Evolutionary conservation across 352 stramenopile species (phyloP).

Genomic region (Pythium dissimile): DNA sequence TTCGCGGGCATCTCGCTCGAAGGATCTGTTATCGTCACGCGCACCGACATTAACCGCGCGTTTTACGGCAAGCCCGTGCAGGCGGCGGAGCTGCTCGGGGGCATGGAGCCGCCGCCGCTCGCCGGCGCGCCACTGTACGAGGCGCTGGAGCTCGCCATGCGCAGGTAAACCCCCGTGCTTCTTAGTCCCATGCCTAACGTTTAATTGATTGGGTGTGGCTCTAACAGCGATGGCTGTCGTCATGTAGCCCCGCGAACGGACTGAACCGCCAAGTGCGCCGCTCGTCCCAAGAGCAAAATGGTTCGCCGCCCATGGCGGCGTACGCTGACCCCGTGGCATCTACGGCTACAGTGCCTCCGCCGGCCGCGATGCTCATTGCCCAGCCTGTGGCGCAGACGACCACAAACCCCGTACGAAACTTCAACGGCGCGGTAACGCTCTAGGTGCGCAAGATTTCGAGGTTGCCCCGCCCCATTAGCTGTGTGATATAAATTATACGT

Average conservation of each 20-base stretch:
- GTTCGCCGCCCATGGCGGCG: neutral
- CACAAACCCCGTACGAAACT: neutral
- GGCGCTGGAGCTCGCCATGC: constrained; percentile 59
- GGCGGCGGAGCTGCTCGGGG: constrained; percentile 68
- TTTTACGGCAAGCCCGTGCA: constrained; percentile 89
- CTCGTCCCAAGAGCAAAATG: neutral
- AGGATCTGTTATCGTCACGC: constrained; percentile 86
- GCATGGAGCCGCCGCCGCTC: constrained; percentile 72
- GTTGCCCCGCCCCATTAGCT: neutral
- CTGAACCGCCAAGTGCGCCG: constrained; percentile 39
- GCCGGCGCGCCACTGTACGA: constrained; percentile 85
- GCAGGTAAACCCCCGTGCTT: constrained; percentile 42
- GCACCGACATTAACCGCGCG: constrained; percentile 86
- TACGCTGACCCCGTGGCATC: constrained; percentile 5
- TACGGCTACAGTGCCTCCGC: neutral
- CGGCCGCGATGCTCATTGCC: neutral
- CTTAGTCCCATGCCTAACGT: neutral
- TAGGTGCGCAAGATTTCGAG: too few species aligned
- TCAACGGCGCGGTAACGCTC: constrained; percentile 14
- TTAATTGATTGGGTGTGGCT: neutral
- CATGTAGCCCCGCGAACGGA: constrained; percentile 57
- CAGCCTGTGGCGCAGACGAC: neutral
- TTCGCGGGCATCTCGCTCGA: constrained; percentile 90
- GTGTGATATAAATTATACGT: constrained; percentile 21
- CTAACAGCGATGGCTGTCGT: too few species aligned